These are phyloP conservation scores for Castanopsis chinensis DNA, from an alignment of 306 rosid species.

Conservation along the genomic window DNA sequence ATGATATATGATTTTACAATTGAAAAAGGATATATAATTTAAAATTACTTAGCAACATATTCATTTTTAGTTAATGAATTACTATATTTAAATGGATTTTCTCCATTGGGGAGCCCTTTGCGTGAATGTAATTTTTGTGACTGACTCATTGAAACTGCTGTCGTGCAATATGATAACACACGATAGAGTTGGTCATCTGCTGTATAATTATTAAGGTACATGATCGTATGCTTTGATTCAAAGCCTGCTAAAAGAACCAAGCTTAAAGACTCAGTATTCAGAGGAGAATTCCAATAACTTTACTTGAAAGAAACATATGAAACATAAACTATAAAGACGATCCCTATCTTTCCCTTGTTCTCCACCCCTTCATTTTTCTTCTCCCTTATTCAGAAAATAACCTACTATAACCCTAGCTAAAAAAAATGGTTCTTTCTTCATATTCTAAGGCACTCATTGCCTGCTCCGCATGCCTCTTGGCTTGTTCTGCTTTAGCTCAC, in stretches of 20 bases:
- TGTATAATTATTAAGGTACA: constrained; percentile 25
- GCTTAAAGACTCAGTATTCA: constrained; percentile 47
- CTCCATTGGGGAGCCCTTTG: background rate
- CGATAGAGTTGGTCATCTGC: background rate
- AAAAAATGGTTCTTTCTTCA: constrained; percentile 36
- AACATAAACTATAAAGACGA: constrained; percentile 35
- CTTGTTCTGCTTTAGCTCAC: constrained; percentile 30
- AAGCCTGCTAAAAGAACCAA: constrained; percentile 35
- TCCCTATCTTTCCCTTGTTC: constrained; percentile 5
- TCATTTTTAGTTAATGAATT: too few species aligned
- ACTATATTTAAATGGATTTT: too few species aligned
- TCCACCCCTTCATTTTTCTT: constrained; percentile 20
- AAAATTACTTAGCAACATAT: too few species aligned
- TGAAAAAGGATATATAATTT: too few species aligned
- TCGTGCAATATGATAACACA: background rate
- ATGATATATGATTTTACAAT: too few species aligned
- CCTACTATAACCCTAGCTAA: background rate
- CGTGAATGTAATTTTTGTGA: background rate
- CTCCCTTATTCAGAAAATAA: background rate
- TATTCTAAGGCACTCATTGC: constrained; percentile 23
- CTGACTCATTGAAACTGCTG: background rate
- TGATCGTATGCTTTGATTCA: constrained; percentile 35
- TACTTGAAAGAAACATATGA: constrained; percentile 49
- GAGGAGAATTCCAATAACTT: constrained; percentile 25
- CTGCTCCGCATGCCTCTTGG: constrained; percentile 5